phyloP scores from a whole-genome alignment of 2,329 filamentous ascomycete genomes.

The Dothideomycetes sp. region DNA sequence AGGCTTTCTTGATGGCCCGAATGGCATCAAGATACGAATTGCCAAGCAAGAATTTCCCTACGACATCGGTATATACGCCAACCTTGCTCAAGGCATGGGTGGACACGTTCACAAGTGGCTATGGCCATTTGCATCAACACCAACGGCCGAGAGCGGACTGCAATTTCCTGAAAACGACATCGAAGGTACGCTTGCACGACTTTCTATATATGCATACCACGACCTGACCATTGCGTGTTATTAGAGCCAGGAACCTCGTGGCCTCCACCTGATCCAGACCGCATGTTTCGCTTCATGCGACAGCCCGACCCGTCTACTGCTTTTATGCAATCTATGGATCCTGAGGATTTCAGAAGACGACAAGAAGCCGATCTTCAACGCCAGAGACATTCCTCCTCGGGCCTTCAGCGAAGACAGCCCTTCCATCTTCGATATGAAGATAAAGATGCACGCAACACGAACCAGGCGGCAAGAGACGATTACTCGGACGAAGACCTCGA shows the following conservation, averaged over 20 bases:
- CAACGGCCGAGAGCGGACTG: slow-evolving; percentile 39
- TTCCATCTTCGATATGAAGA: slow-evolving; percentile 31
- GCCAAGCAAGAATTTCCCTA: slow-evolving; percentile 69
- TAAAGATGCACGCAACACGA: slow-evolving; percentile 3
- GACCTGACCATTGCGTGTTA: slow-evolving; percentile 22
- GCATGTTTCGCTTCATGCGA: slow-evolving; percentile 23
- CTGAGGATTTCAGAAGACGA: slow-evolving; percentile 43
- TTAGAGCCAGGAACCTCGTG: slow-evolving; percentile 27
- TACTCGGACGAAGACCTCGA: slow-evolving; percentile 36
- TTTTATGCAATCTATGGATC: slow-evolving; percentile 29
- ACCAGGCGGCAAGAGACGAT: slow-evolving; percentile 13
- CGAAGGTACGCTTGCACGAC: slow-evolving; percentile 41
- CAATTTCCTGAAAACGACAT: slow-evolving; percentile 66
- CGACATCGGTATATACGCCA: slow-evolving; percentile 64
- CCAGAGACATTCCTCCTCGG: slow-evolving; percentile 17
- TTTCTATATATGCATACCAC: slow-evolving; percentile 32
- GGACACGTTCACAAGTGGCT: slow-evolving; percentile 60
- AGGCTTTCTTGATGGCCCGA: slow-evolving; percentile 45
- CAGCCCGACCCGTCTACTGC: slow-evolving; percentile 14
- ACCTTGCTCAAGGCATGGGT: slow-evolving; percentile 68
- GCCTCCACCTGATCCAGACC: slow-evolving; percentile 42
- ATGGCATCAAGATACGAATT: slow-evolving; percentile 43
- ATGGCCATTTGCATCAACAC: slow-evolving; percentile 50
- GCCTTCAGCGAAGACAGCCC: slow-evolving; percentile 26
- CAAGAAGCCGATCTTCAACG: slow-evolving; percentile 41